phyloP scores from a whole-genome alignment of 2,329 filamentous ascomycete genomes.

The Periconia macrospinosa region DNA sequence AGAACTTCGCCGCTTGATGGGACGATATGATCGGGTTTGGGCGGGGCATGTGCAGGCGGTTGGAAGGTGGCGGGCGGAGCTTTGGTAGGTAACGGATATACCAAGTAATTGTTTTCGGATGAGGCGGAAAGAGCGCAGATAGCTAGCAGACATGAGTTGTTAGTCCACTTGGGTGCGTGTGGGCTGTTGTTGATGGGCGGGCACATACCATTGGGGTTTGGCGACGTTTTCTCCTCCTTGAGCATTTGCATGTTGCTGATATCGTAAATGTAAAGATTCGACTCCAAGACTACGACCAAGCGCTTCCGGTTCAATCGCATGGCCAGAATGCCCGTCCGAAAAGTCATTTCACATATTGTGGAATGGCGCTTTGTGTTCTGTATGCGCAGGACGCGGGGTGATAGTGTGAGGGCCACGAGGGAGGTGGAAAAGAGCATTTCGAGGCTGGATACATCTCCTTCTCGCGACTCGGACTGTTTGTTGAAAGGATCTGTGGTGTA shows the following conservation, averaged over 20 bases:
- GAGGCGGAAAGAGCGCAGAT: conserved; percentile 93
- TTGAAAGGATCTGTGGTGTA: conserved; percentile 96
- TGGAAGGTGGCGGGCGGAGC: conserved; percentile 55
- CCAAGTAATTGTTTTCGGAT: conserved; percentile 93
- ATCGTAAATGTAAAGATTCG: conserved; percentile 97
- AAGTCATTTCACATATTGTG: conserved; percentile 97
- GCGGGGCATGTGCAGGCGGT: conserved; percentile 80
- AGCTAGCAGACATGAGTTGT: conserved; percentile 51
- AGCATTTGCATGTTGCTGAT: conserved; percentile 98
- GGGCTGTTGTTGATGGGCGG: neutral
- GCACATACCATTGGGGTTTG: conserved; percentile 73
- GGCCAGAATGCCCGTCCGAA: conserved; percentile 92
- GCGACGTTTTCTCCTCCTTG: conserved; percentile 89
- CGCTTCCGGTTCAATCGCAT: conserved; percentile 94
- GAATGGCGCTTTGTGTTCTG: conserved; percentile 91
- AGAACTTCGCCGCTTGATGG: conserved; percentile 90
- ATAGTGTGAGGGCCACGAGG: conserved; percentile 88
- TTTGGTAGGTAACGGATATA: conserved; percentile 81
- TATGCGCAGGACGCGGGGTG: conserved; percentile 88
- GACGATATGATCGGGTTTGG: conserved; percentile 71
- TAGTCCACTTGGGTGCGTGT: conserved; percentile 20
- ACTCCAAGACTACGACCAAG: conserved; percentile 88
- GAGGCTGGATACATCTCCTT: conserved; percentile 92
- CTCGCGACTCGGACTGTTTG: conserved; percentile 91
- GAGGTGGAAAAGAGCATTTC: conserved; percentile 99